Evolutionary conservation across 371 early-diverging fungal genomes (phyloP).

Genomic region (Entomophthora muscae): DNA sequence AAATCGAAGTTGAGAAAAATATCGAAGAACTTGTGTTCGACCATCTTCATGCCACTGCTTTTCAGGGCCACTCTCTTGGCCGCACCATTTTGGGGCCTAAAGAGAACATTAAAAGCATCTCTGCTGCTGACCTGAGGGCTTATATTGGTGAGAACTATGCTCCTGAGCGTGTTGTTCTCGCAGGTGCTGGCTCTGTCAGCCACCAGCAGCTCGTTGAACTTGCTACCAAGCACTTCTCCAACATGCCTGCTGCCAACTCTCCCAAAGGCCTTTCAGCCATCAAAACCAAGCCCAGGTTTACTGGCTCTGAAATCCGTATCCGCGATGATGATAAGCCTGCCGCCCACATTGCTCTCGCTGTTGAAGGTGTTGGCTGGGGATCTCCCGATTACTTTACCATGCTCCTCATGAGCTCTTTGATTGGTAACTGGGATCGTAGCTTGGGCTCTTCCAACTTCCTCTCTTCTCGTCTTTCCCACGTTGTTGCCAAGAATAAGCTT

Average conservation of each 20-base stretch:
- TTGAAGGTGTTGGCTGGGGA: conserved; percentile 90
- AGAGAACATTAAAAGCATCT: conserved; percentile 76
- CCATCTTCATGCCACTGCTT: conserved; percentile 87
- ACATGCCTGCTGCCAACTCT: conserved; percentile 29
- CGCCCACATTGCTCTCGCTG: conserved; percentile 91
- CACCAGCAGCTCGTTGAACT: conserved; percentile 83
- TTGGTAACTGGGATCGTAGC: conserved; percentile 92
- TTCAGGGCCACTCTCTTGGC: conserved; percentile 78
- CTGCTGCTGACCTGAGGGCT: conserved; percentile 56
- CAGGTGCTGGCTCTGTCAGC: conserved; percentile 84
- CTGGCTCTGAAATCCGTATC: conserved; percentile 77
- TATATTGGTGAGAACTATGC: conserved; percentile 87
- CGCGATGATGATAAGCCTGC: conserved; percentile 65
- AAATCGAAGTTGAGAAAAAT: conserved; percentile 88
- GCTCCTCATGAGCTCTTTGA: conserved; percentile 81
- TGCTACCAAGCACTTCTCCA: conserved; percentile 79
- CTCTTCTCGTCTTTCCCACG: conserved; percentile 68
- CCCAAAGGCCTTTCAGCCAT: conserved; percentile 25
- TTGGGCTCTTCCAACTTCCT: conserved; percentile 70
- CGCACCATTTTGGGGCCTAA: conserved; percentile 86
- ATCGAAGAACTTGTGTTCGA: conserved; percentile 94
- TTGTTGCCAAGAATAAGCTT: conserved; percentile 61
- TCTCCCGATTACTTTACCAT: conserved; percentile 89
- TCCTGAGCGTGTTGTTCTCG: conserved; percentile 91
- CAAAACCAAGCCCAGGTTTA: conserved; percentile 47